Percentiles rank a stretch among this genome's conserved stretches.
phyloP scores from a whole-genome alignment of 164 flowering plant species.

The Annona squamosa region DNA sequence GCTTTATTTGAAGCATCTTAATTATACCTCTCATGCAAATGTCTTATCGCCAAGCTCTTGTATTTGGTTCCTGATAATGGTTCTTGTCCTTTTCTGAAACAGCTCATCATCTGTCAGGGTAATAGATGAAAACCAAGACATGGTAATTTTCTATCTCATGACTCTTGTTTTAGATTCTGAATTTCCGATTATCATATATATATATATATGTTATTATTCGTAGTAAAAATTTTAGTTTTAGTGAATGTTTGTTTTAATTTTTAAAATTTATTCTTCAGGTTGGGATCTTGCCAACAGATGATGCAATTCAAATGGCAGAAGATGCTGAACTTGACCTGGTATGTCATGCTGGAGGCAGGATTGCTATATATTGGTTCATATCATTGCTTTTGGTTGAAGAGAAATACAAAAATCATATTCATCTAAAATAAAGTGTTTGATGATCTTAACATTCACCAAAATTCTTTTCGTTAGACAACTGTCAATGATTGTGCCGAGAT shows the following conservation, averaged over 20 bases:
- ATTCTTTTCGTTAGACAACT: too few relatives aligned
- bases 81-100: slow-evolving; percentile 8
- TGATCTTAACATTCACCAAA: too few relatives aligned
- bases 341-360: slow-evolving; percentile 9
- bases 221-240: not conserved
- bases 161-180: not conserved
- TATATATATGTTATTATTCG: not conserved
- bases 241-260: not conserved
- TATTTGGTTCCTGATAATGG: too few relatives aligned
- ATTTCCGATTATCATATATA: not conserved
- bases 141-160: slow-evolving; percentile 31
- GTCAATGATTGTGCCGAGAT: too few relatives aligned
- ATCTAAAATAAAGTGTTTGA: too few relatives aligned
- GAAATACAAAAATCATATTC: not conserved
- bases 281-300: slow-evolving; percentile 56
- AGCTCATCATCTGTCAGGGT: slow-evolving; percentile 78
- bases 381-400: too few relatives aligned
- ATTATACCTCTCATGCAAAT: not conserved
- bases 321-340: slow-evolving; percentile 85
- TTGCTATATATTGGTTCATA: not conserved
- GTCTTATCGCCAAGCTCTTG: not conserved
- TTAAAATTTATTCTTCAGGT: slow-evolving; percentile 30
- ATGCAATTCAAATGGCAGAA: slow-evolving; percentile 70
- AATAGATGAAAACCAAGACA: slow-evolving; percentile 67
- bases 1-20: not conserved